phyloP scores from a whole-genome alignment of 73 alveolate genomes.

The Strombidium stylifer region DNA sequence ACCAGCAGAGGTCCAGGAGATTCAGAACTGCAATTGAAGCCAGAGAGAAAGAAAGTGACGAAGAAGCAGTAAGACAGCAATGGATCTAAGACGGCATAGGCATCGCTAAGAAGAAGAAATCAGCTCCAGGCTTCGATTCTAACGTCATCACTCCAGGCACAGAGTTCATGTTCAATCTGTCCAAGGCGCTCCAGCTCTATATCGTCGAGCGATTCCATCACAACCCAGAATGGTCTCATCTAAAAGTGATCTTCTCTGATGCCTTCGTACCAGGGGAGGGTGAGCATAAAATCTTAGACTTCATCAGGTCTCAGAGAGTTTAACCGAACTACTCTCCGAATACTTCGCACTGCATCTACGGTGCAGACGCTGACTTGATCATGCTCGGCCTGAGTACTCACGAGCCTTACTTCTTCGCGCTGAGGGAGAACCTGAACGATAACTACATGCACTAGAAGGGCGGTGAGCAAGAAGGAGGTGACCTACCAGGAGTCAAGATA shows the following conservation, averaged over 20 bases:
- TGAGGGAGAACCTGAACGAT: slow-evolving; percentile 94
- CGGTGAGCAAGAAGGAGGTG: slow-evolving; percentile 93
- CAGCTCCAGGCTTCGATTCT: too few relatives aligned
- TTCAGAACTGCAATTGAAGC: slow-evolving; percentile 70
- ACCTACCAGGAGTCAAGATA: slow-evolving; percentile 14
- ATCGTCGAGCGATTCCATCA: slow-evolving; percentile 78
- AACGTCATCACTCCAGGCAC: slow-evolving; percentile 97
- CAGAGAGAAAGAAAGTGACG: slow-evolving; percentile 59
- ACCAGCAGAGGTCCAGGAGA: slow-evolving; percentile 94
- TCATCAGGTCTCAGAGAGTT: slow-evolving; percentile 92
- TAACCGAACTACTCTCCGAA: slow-evolving; percentile 82
- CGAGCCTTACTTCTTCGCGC: slow-evolving; percentile 97
- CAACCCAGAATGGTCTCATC: slow-evolving; percentile 74
- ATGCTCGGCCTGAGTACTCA: slow-evolving; percentile 99
- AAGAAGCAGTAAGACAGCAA: slow-evolving; percentile 45
- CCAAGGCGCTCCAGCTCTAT: slow-evolving; percentile 65
- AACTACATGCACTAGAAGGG: slow-evolving; percentile 85
- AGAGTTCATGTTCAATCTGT: slow-evolving; percentile 71
- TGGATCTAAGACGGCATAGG: slow-evolving; percentile 62
- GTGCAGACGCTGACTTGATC: slow-evolving; percentile 99
- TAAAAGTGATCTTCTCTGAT: slow-evolving; percentile 92
- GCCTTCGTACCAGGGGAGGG: slow-evolving; percentile 99
- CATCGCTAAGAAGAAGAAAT: slow-evolving; percentile 1
- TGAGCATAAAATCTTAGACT: slow-evolving; percentile 98
- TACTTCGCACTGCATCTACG: slow-evolving; percentile 98